Percentiles rank a stretch among this genome's conserved stretches.
phyloP scores from a whole-genome alignment of 2,329 filamentous ascomycete species.

The Alternaria postmessia region DNA sequence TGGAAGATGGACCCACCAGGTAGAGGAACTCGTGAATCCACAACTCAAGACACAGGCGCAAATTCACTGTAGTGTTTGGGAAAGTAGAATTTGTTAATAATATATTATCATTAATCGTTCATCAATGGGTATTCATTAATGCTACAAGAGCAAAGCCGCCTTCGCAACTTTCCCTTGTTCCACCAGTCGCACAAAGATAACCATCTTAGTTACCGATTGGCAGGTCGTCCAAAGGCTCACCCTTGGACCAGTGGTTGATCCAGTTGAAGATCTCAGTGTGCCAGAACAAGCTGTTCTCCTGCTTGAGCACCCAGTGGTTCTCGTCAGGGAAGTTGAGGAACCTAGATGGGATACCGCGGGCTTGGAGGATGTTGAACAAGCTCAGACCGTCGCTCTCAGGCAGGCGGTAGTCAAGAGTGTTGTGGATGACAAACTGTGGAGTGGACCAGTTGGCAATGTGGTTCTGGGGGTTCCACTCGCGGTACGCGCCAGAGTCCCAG shows the following conservation, averaged over 20 bases:
- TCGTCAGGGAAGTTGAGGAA: slow-evolving; percentile 84
- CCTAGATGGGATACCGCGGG: slow-evolving; percentile 75
- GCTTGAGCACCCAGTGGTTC: slow-evolving; percentile 83
- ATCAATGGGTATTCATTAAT: slow-evolving; percentile 1
- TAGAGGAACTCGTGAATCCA: not conserved
- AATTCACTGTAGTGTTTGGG: not conserved
- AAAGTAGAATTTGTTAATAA: not conserved
- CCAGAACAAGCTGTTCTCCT: slow-evolving; percentile 93
- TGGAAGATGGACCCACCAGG: not conserved
- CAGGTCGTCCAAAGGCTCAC: slow-evolving; percentile 37
- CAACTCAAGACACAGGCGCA: not conserved
- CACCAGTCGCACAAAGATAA: not conserved
- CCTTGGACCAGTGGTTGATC: slow-evolving; percentile 50
- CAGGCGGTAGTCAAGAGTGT: slow-evolving; percentile 86
- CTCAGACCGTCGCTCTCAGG: slow-evolving; percentile 84
- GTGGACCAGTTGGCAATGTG: slow-evolving; percentile 77
- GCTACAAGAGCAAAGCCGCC: not conserved
- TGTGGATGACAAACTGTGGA: slow-evolving; percentile 89
- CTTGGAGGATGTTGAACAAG: slow-evolving; percentile 86
- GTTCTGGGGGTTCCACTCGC: slow-evolving; percentile 65
- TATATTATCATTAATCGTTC: slow-evolving; percentile 12
- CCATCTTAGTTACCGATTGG: slow-evolving; percentile 39
- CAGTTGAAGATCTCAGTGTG: slow-evolving; percentile 64
- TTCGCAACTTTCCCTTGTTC: not conserved
- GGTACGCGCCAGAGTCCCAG: slow-evolving; percentile 55